phyloP scores from a whole-genome alignment of 192 early-diverging fungal species.

The Entomortierella parvispora region DNA sequence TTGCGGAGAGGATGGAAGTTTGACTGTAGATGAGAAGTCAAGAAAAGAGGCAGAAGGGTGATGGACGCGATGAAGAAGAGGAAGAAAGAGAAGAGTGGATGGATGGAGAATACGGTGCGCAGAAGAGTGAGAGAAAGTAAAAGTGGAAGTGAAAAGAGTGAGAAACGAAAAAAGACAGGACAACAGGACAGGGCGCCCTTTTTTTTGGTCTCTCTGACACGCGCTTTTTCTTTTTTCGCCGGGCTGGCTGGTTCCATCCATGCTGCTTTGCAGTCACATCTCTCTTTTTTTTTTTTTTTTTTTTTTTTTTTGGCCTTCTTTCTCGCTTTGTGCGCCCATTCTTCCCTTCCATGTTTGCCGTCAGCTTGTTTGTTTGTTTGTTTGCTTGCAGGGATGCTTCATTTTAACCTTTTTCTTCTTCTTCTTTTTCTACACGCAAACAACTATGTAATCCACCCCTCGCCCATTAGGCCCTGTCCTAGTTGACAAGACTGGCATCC shows the following conservation, averaged over 20 bases:
- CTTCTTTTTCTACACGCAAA: background rate
- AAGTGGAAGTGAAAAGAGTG: background rate
- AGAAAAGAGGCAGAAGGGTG: background rate
- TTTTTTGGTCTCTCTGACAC: background rate
- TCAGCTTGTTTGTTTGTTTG: too few species aligned
- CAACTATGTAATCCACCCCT: too few species aligned
- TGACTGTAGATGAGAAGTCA: constrained; percentile 5
- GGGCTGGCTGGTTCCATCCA: too few species aligned
- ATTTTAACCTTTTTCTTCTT: background rate
- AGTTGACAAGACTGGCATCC: constrained; percentile 31
- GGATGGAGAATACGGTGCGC: background rate
- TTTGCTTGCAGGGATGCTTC: too few species aligned
- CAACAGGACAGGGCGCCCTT: too few species aligned
- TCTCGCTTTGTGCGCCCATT: background rate
- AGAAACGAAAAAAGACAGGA: too few species aligned
- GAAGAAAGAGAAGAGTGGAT: background rate
- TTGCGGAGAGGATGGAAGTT: too few species aligned
- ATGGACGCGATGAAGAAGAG: background rate
- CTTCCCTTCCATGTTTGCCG: too few species aligned
- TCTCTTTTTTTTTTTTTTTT: background rate
- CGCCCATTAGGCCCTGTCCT: too few species aligned
- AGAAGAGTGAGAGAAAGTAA: background rate
- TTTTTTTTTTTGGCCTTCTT: background rate
- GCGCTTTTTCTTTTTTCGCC: too few species aligned
- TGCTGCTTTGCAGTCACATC: background rate